Evolutionary conservation across 805 yeast genomes (phyloP).

Genomic region (Yarrowia porcina): DNA sequence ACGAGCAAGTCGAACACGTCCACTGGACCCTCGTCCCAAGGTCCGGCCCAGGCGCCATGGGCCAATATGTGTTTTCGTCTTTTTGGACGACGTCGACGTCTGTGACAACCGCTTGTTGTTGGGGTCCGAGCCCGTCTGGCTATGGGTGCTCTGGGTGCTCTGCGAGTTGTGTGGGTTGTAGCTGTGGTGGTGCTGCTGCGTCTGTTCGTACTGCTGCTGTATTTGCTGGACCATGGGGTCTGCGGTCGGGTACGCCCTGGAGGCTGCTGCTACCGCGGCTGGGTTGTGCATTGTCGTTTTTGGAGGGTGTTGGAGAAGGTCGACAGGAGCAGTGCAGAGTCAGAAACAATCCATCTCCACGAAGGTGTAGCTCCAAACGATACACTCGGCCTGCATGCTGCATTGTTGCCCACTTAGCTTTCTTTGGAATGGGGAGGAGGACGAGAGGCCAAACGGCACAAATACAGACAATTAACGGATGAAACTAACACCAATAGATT

Average conservation of each 20-base stretch:
- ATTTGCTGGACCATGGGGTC: not conserved
- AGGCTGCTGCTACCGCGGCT: conserved; percentile 29
- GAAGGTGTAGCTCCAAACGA: conserved; percentile 7
- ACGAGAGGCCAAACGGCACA: no score
- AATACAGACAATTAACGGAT: no score
- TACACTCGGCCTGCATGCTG: conserved; percentile 21
- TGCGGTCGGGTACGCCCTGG: conserved; percentile 11
- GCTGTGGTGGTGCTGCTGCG: not conserved
- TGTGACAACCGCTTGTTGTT: conserved; percentile 47
- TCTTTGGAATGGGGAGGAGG: conserved; percentile 9
- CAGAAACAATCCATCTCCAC: conserved; percentile 8
- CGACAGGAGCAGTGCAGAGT: not conserved
- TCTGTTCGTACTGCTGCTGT: conserved; percentile 16
- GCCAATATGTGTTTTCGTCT: conserved; percentile 66
- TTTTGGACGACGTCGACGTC: conserved; percentile 39
- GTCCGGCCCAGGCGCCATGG: conserved; percentile 98
- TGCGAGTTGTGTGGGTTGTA: not conserved
- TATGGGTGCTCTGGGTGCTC: not conserved
- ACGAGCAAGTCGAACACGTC: conserved; percentile 88
- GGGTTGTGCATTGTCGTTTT: conserved; percentile 24
- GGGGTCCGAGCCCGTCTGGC: conserved; percentile 22
- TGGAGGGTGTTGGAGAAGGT: not conserved
- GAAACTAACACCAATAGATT: no score
- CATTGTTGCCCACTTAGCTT: conserved; percentile 7
- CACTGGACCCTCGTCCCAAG: conserved; percentile 94